Evolutionary conservation across 805 yeast species (phyloP), one percentile per base, ranked within the genome.

Genomic region (Limtongia smithiae): DNA sequence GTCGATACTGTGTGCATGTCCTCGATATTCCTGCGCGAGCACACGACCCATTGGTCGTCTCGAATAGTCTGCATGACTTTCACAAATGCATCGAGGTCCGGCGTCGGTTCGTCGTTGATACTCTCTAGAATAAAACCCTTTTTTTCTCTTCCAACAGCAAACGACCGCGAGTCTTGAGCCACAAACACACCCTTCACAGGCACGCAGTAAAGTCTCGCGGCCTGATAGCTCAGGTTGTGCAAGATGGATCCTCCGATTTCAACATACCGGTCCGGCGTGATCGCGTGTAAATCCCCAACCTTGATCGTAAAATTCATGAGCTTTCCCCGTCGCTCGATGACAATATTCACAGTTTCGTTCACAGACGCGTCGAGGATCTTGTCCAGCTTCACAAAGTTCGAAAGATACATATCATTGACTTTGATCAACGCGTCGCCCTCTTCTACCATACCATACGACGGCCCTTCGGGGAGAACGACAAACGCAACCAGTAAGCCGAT

Each of bases 391-490:
- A 86, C 77, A 62, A 89, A 90, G 2, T 85, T 77, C 1, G 85
- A 73, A 32, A 90, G 79, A 18, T 73, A 68, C 44, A 70, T 70
- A 17, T 78, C 87, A 59, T 87, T 82, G 28, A 90, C 77, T 1
- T 91, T 79, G 21, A 90, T 74, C 52, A 90, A 70, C 35, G 85
- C 80, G 65, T 90, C 97, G 48, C 96, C 96, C 69, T 89, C 96
- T 31, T 81, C 79, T 24, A 90, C 76, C 35, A 73, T 65, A 0
- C 74, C 76, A 62, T 82, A 83, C 0, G 89, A 89, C 1, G 96
- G 96, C 0, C 96, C 96, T 57, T 82, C 80, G 2, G 94, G 94
- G 37, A 89, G 68, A 1, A 88, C 79, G 3, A 87, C 76, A 48
- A 85, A 87, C 1, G 94, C 94, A 1, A 89, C 95, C 21, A 89